Base-by-base conservation (phyloP, 2,329 filamentous ascomycete species). In the Fusarium pininemorale region DNA sequence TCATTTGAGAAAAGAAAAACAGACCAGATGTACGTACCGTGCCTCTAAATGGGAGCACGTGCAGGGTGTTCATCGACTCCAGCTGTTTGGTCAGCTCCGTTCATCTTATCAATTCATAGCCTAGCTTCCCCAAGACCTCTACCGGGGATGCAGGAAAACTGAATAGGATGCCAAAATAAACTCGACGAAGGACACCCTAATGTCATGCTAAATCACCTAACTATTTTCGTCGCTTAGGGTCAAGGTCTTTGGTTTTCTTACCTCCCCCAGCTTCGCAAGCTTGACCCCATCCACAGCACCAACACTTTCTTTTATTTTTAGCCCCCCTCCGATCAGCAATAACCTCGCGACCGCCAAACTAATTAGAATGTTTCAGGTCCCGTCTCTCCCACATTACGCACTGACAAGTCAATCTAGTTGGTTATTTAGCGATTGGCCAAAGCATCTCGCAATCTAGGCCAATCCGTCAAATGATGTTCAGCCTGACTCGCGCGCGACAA, bases 191-290 rank as follows among this genome's bases (percentile, higher is more conserved):
- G 0, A 10, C 14, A 1, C 3, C 28, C 3, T 9, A 28, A 3
- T 3, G 7, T 8, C 3, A 28, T 7, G 28, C 3, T 28, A 30
- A 12, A 4, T 22, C 5, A 4, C 9, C 6, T 11, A 0, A 3
- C 0, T 6, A 22, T 47, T 47, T 22, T 2, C 3, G 5, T 45
- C 42, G 7, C 7, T 26, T 18, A 20, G 12, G 7, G 4, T 6
- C 13, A 28, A 28, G 1, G 9, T 5, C 6, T 6, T 0, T 0
- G 22, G 13, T 11, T 28, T 48, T 22, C 13, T 15, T 3, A 3
- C 18, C 26, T 22, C 26, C 18, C 6, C 26, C 18, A 28, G 13
- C 18, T 13, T 54, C 51, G 35, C 51, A 54, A 54, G 10, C 24
- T 54, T 54, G 51, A 54, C 51, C 51, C 13, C 2, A 54, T 54